These are phyloP conservation scores for Rosellinia necatrix DNA, from an alignment of 2,329 filamentous ascomycete genomes.

Conservation along the genomic window DNA sequence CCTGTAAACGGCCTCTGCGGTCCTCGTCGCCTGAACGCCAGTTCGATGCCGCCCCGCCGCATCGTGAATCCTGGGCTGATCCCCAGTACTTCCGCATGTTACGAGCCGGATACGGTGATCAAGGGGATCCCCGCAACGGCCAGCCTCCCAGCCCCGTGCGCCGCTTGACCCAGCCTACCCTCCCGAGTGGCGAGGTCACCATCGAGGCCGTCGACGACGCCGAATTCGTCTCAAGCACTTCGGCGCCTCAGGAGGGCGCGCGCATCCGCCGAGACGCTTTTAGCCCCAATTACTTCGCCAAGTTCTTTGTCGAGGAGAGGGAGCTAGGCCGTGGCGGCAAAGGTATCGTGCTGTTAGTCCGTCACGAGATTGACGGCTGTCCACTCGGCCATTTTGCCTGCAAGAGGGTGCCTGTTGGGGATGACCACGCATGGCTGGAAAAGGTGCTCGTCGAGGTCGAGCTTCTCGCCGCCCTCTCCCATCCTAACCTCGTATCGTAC, in stretches of 20 bases:
- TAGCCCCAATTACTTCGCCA: constrained; percentile 88
- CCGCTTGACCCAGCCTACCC: constrained; percentile 54
- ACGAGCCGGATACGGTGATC: constrained; percentile 55
- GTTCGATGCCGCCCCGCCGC: constrained; percentile 51
- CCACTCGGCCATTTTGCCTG: constrained; percentile 90
- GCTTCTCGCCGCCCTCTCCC: constrained; percentile 85
- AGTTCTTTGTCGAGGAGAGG: constrained; percentile 88
- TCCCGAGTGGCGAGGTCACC: constrained; percentile 37
- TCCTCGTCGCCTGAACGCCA: constrained; percentile 54
- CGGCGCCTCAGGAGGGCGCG: constrained; percentile 59
- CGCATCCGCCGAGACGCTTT: constrained; percentile 87
- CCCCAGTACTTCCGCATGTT: constrained; percentile 97
- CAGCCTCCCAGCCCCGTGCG: constrained; percentile 57
- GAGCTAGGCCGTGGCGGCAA: constrained; percentile 90
- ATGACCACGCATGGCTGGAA: constrained; percentile 93
- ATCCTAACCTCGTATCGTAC: constrained; percentile 95
- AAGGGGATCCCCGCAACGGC: constrained; percentile 44
- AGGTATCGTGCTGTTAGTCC: constrained; percentile 91
- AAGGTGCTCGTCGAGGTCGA: constrained; percentile 94
- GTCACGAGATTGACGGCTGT: constrained; percentile 89
- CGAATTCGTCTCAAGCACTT: constrained; percentile 60
- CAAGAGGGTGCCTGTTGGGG: constrained; percentile 93
- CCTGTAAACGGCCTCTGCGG: constrained; percentile 77
- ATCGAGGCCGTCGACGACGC: constrained; percentile 41
- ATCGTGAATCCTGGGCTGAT: constrained; percentile 74